phyloP scores from a whole-genome alignment of 257 asterid species.

The Prunella vulgaris region DNA sequence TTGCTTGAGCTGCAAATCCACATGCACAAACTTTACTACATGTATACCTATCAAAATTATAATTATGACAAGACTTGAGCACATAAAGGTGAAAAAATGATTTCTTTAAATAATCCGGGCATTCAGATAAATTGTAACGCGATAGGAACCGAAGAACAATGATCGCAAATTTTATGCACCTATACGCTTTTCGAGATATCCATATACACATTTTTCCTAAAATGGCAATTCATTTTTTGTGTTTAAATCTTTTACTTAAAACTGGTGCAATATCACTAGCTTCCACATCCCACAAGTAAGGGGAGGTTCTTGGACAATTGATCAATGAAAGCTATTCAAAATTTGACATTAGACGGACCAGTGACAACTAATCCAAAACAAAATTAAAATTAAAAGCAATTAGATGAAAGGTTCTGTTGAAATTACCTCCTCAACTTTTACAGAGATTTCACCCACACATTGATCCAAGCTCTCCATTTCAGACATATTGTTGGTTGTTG shows the following conservation, averaged over 20 bases:
- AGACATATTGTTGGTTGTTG: conserved; percentile 12
- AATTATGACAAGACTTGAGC: too few species aligned
- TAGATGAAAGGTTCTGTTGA: background rate
- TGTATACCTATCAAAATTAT: background rate
- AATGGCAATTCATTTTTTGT: background rate
- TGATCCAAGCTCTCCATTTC: conserved; percentile 38
- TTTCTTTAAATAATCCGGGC: background rate
- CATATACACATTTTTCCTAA: background rate
- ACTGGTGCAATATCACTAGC: background rate
- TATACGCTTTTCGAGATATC: background rate
- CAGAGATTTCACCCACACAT: conserved; percentile 39
- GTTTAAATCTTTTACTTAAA: background rate
- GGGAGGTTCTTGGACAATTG: background rate
- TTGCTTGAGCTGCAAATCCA: conserved; percentile 57
- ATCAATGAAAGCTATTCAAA: background rate
- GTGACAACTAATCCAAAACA: background rate
- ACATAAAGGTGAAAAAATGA: background rate
- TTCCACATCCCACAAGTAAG: background rate
- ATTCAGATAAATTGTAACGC: background rate
- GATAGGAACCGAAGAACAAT: conserved; percentile 1
- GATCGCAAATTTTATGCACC: background rate
- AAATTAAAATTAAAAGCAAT: background rate
- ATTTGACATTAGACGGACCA: background rate
- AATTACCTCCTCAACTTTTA: conserved; percentile 48
- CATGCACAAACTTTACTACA: background rate